Evolutionary conservation across 345 rosid genomes (phyloP), one percentile per base, ranked within the genome.

Genomic region (Psidium guajava): DNA sequence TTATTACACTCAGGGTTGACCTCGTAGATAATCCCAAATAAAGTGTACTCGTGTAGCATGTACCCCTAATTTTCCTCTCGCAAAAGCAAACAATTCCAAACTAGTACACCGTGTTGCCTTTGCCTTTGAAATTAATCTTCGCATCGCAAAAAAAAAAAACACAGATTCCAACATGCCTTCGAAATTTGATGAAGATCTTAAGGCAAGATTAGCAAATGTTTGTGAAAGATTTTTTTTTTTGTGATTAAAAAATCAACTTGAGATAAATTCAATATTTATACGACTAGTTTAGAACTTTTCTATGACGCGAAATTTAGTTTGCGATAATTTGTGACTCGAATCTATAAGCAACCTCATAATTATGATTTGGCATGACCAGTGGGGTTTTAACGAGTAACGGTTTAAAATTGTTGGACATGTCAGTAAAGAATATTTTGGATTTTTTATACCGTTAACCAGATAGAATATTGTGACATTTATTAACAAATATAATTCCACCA

Each of bases 271-370:
- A 12, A 0, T 1, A 2, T 3, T 7, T 5, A 6, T 1, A 6
- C 6, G 36, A 1, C 11, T 18, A 2, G 1, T 69, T 18, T 24
- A 36, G 25, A 20, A 50, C 47, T 64, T 28, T 36, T 36, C 36
- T 5, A 18, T 69, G 1, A 9, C 0, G 0, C 3, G 3, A 36
- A 2, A 69, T 18, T 18, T 8, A 8, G 3, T 69, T 4, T 1
- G 3, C 0, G 22, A 36, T 36, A 9, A 69, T 8, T 8, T 36
- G 6, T 5, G 13, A 0, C 0, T 2, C 11, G 3, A 1, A 36
- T 18, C 0, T 1, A 2, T 18, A 9, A 27, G 15, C 0, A 11
- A 5, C 0, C 74, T 61, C 1, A 0, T 36, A 15, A 18, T 16
- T 36, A 28, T 28, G 5, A 28, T 9, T 53, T 8, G 55, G 5